Evolutionary conservation across 2,329 filamentous ascomycete genomes (phyloP), one percentile per base, ranked within the genome.

Genomic region (Pseudogymnoascus sp.): DNA sequence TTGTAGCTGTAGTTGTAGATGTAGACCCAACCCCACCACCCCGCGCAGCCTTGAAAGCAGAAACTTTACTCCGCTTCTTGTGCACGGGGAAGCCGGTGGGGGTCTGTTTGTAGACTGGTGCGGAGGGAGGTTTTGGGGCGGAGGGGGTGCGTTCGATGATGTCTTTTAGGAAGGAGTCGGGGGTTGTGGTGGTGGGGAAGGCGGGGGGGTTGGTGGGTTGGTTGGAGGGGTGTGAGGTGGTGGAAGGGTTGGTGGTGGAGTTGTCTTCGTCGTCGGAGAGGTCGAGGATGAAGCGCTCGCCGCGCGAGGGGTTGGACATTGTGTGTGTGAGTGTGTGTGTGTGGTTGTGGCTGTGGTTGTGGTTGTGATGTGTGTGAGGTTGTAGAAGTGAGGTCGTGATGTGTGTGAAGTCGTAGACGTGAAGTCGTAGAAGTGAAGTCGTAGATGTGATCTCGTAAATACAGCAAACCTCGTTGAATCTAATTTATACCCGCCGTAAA

Each of bases 51-150:
- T 91, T 96, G 78, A 96, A 96, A 1, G 88, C 83, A 1, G 92
- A 96, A 6, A 84, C 76, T 64, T 83, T 82, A 63, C 80, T 81
- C 67, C 93, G 86, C 73, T 90, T 91, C 74, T 89, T 95, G 74
- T 92, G 93, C 64, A 87, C 85, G n/a, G 95, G 95, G 69, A 97
- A 97, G 1, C 95, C 95, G 11, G 84, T 86, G 4, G 80, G 75
- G 19, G 80, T 77, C 8, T 78, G 76, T 61, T 83, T 84, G 42
- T 84, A 77, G 56, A 81, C 81, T 13, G 88, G 86, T 8, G 86
- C 83, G 40, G 80, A 80, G 7, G 88, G 86, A 4, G 89, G 81
- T 66, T 84, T 86, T 21, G 85, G 80, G 24, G 80, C 75, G 13
- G 79, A 75, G 26, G 83, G 76, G 50, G 85, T 82, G 66, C 90